phyloP scores from a whole-genome alignment of 2,329 filamentous ascomycete genomes.

The Blastomyces gilchristii region DNA sequence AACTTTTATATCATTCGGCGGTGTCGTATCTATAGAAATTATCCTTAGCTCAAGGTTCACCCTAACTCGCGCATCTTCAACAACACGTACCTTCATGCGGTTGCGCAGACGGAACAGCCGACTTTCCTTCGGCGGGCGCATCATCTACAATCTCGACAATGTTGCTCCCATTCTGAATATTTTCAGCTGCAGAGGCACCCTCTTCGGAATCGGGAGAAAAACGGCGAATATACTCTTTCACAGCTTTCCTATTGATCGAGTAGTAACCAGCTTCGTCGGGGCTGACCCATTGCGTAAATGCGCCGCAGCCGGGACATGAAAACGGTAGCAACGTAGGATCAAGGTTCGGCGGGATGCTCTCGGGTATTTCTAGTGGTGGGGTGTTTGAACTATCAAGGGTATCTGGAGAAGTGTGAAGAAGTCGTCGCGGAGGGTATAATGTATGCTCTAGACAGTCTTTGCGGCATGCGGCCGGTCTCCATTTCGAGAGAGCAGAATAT shows the following conservation, averaged over 20 bases:
- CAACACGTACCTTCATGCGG: slow-evolving; percentile 1
- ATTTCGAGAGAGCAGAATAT: background rate
- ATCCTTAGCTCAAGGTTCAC: background rate
- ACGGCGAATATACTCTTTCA: slow-evolving; percentile 28
- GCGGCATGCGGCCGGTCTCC: background rate
- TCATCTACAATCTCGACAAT: background rate
- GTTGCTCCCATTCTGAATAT: background rate
- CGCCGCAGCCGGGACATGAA: slow-evolving; percentile 54
- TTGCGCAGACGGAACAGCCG: slow-evolving; percentile 13
- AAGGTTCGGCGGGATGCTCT: background rate
- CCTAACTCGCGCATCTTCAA: background rate
- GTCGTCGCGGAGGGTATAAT: background rate
- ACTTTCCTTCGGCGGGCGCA: slow-evolving; percentile 6
- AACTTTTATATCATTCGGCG: slow-evolving; percentile 12
- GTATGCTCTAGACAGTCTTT: background rate
- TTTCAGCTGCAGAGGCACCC: slow-evolving; percentile 5
- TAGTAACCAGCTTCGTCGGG: slow-evolving; percentile 50
- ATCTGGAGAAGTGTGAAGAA: background rate
- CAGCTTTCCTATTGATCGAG: slow-evolving; percentile 38
- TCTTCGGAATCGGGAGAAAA: slow-evolving; percentile 1
- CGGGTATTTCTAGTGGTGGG: background rate
- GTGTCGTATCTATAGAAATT: background rate
- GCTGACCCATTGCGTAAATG: slow-evolving; percentile 47
- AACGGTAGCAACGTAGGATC: slow-evolving; percentile 33
- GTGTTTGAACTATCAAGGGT: background rate